phyloP scores from a whole-genome alignment of 2,329 filamentous ascomycete species.

The Ophiosphaerella herpotricha region DNA sequence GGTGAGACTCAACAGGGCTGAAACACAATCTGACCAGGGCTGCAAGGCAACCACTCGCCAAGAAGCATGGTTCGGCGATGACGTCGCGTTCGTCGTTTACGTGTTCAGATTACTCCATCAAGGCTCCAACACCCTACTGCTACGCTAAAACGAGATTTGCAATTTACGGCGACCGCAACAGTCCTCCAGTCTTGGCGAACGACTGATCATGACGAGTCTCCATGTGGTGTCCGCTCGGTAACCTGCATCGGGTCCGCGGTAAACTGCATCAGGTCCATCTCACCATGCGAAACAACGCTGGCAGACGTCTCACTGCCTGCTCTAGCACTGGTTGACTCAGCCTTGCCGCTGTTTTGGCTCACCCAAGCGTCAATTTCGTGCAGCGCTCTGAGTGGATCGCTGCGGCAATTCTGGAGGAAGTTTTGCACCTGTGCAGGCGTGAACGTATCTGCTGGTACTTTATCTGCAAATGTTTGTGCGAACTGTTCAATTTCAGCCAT shows the following conservation, averaged over 20 bases:
- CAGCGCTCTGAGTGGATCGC: conserved; percentile 28
- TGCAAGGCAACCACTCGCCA: conserved; percentile 8
- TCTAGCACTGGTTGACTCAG: not conserved
- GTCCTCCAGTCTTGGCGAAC: no score
- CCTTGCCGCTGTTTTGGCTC: conserved; percentile 7
- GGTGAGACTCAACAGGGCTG: conserved; percentile 10
- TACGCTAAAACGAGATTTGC: no score
- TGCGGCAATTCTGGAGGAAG: conserved; percentile 33
- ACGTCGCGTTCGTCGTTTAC: not conserved
- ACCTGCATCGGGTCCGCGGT: not conserved
- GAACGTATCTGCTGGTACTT: conserved; percentile 33
- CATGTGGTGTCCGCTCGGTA: not conserved
- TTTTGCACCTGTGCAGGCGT: conserved; percentile 41
- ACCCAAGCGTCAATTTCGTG: conserved; percentile 27
- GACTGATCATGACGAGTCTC: not conserved
- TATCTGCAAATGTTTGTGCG: conserved; percentile 30
- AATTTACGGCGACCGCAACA: no score
- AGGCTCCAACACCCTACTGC: no score
- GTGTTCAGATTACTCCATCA: no score
- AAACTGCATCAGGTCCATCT: not conserved
- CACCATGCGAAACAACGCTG: conserved; percentile 1
- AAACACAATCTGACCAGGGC: conserved; percentile 7
- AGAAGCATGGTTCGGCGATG: not conserved
- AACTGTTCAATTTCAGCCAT: conserved; percentile 25
- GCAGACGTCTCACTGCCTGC: not conserved